Base-by-base conservation (phyloP, 2,329 filamentous ascomycete species). In the Aureobasidium pullulans region DNA sequence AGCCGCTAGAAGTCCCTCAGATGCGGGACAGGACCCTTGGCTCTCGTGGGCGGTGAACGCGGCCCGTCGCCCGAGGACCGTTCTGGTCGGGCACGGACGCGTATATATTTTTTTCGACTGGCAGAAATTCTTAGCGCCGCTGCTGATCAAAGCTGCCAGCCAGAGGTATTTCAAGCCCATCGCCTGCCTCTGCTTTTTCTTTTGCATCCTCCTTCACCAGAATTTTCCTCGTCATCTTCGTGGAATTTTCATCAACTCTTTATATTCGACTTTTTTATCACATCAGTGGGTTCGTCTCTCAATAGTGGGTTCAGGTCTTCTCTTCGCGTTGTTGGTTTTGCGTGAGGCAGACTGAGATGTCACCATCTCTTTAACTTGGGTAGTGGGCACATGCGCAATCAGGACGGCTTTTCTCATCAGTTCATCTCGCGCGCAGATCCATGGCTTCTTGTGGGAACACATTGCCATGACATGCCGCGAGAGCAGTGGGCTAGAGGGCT, bases 361-460 rank as follows among this genome's bases (percentile, higher is more conserved):
- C 46, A 37, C 46, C 29, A 53, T 60, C 57, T 60, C 59, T 43
- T 57, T 37, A 29, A 50, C 31, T 43, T 61, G 42, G 59, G 59
- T 53, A 56, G 59, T 61, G 59, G 59, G 59, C 59, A 61, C 37
- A 57, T 57, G 59, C 59, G 44, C 37, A 56, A 50, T 57, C 44
- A 61, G 46, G 52, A 62, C 60, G 60, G 62, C 56, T 60, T 63
- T 48, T 62, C 23, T 23, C 73, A 72, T 72, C 70, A 61, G 62
- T 63, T 47, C 67, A 67, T 66, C 63, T 63, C 61, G 60, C 63
- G 56, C 62, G 57, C 54, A 54, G 61, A 66, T 63, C 75, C 75
- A 75, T 71, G 76, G 77, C 76, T 63, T 61, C 70, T 76, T 80
- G 77, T 79, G 77, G 77, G 77, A 78, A 79, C 77, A 77, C 77